A percentile compares a stretch with the other conserved stretches of the same genome.
Evolutionary conservation across 2,329 filamentous ascomycete species (phyloP).

Genomic region (Metarhizium rileyi): DNA sequence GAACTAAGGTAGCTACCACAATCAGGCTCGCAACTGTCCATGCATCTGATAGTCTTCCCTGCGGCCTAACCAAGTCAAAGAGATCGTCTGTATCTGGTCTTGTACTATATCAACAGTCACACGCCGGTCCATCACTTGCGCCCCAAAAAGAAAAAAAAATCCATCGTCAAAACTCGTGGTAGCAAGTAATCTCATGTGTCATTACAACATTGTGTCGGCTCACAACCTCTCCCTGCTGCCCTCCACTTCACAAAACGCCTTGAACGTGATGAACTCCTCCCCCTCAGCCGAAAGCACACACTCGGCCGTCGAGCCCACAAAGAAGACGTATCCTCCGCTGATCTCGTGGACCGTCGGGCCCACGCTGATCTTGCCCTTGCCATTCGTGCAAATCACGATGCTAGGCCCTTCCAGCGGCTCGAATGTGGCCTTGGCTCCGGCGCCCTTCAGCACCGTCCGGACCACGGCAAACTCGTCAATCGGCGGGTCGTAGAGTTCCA

Average conservation of each 20-base stretch:
- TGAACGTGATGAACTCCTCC: conserved; percentile 77
- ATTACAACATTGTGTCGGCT: not conserved
- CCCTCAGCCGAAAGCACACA: conserved; percentile 62
- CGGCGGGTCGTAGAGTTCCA: conserved; percentile 80
- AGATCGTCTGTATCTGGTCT: no score
- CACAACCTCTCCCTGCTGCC: conserved; percentile 24
- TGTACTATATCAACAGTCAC: no score
- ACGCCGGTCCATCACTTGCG: no score
- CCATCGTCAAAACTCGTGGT: no score
- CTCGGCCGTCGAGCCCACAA: conserved; percentile 82
- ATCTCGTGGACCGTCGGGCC: conserved; percentile 71
- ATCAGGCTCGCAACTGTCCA: no score
- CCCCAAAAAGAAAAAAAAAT: no score
- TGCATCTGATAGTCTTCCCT: no score
- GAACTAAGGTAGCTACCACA: no score
- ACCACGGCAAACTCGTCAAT: conserved; percentile 95
- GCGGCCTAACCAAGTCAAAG: no score
- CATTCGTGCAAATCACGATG: conserved; percentile 82
- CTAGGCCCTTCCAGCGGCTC: conserved; percentile 81
- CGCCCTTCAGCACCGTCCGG: conserved; percentile 61
- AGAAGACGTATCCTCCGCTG: conserved; percentile 65
- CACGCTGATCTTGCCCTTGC: conserved; percentile 74
- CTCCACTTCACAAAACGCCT: conserved; percentile 83
- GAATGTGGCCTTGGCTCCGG: conserved; percentile 76
- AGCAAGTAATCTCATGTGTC: not conserved